Conservation (phyloP, 257 asterid genomes). For the Fraxinus pennsylvanica region DNA sequence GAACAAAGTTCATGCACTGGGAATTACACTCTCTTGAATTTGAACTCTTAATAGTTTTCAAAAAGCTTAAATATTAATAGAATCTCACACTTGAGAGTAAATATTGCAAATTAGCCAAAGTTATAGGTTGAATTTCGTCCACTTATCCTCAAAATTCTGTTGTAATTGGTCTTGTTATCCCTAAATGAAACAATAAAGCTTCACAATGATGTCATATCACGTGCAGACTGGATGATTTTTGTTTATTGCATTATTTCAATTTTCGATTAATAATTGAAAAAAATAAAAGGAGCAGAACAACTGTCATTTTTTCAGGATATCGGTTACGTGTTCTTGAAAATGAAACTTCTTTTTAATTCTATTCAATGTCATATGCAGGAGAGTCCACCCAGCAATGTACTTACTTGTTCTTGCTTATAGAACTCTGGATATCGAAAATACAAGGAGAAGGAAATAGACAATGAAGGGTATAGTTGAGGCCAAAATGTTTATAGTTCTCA, state of each 20-base stretch:
- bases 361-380: constrained; percentile 55
- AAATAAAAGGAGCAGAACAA: neutral
- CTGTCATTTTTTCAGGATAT: constrained; percentile 10
- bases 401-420: constrained; percentile 90
- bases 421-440: constrained; percentile 82
- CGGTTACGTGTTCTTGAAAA: constrained; percentile 4
- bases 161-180: neutral
- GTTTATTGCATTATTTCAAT: neutral
- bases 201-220: neutral
- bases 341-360: constrained; percentile 20
- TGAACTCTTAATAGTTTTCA: neutral
- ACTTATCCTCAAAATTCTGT: neutral
- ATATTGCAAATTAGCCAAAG: too few relatives aligned
- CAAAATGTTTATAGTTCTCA: constrained; percentile 50
- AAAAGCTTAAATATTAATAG: too few relatives aligned
- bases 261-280: neutral
- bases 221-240: neutral
- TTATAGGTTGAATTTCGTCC: too few relatives aligned
- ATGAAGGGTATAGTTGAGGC: constrained; percentile 61
- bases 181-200: neutral
- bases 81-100: too few relatives aligned
- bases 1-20: constrained; percentile 18
- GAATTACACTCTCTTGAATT: neutral
- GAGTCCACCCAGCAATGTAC: constrained; percentile 92
- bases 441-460: constrained; percentile 47